Evolutionary conservation across 208 protist species (phyloP).

Genomic region (Leishmania tarentolae): DNA sequence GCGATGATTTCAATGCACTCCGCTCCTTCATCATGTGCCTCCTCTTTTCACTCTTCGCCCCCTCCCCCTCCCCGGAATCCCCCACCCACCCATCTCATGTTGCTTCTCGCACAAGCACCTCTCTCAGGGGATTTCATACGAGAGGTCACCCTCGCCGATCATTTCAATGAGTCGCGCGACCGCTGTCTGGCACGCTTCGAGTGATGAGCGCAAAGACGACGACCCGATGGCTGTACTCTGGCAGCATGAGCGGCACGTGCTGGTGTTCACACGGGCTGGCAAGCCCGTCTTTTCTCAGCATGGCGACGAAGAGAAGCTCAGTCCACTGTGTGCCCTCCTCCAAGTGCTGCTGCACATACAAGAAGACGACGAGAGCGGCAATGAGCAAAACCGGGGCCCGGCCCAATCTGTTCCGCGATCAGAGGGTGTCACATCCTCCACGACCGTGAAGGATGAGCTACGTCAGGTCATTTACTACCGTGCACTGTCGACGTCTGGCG

Average conservation of each 20-base stretch:
- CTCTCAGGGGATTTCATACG: neutral
- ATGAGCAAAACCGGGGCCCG: neutral
- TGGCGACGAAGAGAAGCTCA: conserved; percentile 51
- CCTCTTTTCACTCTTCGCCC: neutral
- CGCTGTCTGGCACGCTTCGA: neutral
- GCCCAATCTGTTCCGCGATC: neutral
- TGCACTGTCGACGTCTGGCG: neutral
- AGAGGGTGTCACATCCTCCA: neutral
- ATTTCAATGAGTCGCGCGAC: neutral
- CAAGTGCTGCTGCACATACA: conserved; percentile 65
- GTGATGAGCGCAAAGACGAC: too few relatives aligned
- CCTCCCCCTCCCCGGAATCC: neutral
- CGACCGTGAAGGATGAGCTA: conserved; percentile 12
- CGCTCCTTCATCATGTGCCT: neutral
- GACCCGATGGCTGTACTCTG: conserved; percentile 29
- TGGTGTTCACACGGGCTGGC: conserved; percentile 86
- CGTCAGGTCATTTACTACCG: conserved; percentile 23
- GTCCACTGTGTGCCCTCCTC: conserved; percentile 70
- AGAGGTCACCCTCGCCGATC: neutral
- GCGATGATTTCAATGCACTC: neutral
- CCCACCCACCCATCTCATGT: neutral
- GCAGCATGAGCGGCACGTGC: conserved; percentile 70
- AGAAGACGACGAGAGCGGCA: conserved; percentile 2
- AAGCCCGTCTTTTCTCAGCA: conserved; percentile 85
- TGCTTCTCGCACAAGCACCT: neutral